Conservation (phyloP, 1,284 basidiomycete genomes). For the Boletus calvinii region DNA sequence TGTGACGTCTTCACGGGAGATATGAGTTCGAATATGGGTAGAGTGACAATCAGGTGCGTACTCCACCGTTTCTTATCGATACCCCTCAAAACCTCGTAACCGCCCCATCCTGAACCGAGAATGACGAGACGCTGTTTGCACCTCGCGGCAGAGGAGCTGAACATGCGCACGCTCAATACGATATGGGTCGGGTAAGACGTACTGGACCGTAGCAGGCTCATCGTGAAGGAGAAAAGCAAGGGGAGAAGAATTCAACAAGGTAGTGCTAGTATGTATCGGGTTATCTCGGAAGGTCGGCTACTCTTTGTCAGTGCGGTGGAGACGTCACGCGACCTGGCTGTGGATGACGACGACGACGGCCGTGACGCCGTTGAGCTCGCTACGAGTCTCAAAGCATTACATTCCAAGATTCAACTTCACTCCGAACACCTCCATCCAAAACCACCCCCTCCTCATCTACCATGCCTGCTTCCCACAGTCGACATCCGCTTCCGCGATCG, state of each 20-base stretch:
- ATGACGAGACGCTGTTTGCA: constrained; percentile 71
- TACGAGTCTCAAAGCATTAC: constrained; percentile 7
- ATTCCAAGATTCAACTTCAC: neutral
- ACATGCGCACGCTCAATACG: constrained; percentile 28
- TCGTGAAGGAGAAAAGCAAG: constrained; percentile 4
- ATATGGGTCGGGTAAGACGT: neutral
- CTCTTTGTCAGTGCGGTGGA: neutral
- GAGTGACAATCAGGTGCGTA: constrained; percentile 32
- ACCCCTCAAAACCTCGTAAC: constrained; percentile 67
- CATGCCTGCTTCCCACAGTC: constrained; percentile 17
- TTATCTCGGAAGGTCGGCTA: neutral
- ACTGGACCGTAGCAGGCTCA: constrained; percentile 18
- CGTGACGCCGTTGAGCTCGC: neutral
- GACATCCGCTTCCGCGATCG: constrained; percentile 16
- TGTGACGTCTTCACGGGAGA: constrained; percentile 53
- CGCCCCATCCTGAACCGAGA: constrained; percentile 84
- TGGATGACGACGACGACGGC: neutral
- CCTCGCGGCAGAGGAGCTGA: constrained; percentile 36
- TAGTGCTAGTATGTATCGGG: neutral
- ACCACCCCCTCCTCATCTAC: constrained; percentile 16
- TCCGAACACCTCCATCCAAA: constrained; percentile 10
- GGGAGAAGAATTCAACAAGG: neutral
- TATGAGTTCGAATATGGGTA: constrained; percentile 10
- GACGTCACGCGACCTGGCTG: constrained; percentile 10
- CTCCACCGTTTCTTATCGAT: constrained; percentile 70